Percentiles rank a stretch among this genome's conserved stretches.
These are phyloP conservation scores for Leptodontidium sp. DNA, from an alignment of 2,329 filamentous ascomycete species.

Conservation along the genomic window DNA sequence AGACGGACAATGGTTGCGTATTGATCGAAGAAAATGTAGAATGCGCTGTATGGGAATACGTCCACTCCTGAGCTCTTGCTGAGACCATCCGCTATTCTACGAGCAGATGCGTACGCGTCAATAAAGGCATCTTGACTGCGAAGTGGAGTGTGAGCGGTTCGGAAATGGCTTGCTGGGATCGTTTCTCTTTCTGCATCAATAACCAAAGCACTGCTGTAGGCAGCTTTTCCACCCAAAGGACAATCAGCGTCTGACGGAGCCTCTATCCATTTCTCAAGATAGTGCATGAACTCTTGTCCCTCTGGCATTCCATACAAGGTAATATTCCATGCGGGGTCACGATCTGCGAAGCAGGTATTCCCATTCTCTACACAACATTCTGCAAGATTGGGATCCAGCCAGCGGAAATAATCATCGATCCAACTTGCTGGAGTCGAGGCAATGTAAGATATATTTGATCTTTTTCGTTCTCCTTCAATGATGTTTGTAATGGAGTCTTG, in stretches of 20 bases:
- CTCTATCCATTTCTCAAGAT: conserved; percentile 82
- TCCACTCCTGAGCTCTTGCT: conserved; percentile 75
- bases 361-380: conserved; percentile 49
- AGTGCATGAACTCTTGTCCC: conserved; percentile 87
- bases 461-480: conserved; percentile 92
- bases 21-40: conserved; percentile 99
- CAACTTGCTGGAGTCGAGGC: conserved; percentile 89
- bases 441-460: conserved; percentile 87
- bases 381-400: conserved; percentile 89
- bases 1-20: conserved; percentile 86
- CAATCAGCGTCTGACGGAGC: conserved; percentile 85
- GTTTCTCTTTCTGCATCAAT: conserved; percentile 72
- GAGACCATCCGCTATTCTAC: conserved; percentile 84
- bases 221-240: conserved; percentile 85
- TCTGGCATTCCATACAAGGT: conserved; percentile 92
- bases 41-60: conserved; percentile 95
- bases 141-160: conserved; percentile 86
- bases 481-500: conserved; percentile 86
- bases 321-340: conserved; percentile 86
- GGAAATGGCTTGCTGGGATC: conserved; percentile 88
- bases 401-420: conserved; percentile 96
- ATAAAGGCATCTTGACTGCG: conserved; percentile 94
- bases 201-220: conserved; percentile 86
- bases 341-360: conserved; percentile 81
- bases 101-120: conserved; percentile 84